Evolutionary conservation across 2,329 filamentous ascomycete genomes (phyloP).

Genomic region (Elsinoe necatrix): DNA sequence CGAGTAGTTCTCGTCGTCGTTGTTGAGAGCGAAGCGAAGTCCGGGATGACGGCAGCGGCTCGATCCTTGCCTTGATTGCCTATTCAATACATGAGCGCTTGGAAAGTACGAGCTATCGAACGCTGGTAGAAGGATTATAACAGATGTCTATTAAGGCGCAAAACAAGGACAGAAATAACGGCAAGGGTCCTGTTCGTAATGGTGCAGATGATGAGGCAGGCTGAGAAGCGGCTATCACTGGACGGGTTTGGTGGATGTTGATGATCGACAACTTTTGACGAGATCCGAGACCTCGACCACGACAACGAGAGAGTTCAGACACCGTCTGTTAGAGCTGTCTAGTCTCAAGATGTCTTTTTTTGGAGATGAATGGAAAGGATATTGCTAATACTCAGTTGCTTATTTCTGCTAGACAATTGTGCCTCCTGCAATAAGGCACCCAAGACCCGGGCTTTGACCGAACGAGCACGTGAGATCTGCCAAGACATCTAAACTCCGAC

Average conservation of each 20-base stretch:
- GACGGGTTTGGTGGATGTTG: neutral
- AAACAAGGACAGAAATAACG: neutral
- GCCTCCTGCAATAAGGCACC: neutral
- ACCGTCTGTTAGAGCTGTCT: neutral
- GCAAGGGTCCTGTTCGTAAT: slow-evolving; percentile 6
- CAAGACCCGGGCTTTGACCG: neutral
- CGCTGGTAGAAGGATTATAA: neutral
- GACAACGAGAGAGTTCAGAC: neutral
- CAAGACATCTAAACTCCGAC: slow-evolving; percentile 11
- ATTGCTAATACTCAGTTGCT: neutral
- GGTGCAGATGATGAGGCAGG: slow-evolving; percentile 4
- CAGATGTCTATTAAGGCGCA: neutral
- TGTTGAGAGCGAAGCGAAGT: slow-evolving; percentile 1
- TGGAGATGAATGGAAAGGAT: neutral
- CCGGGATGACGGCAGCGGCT: slow-evolving; percentile 12
- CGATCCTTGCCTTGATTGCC: slow-evolving; percentile 4
- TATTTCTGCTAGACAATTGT: neutral
- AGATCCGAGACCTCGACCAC: slow-evolving; percentile 2
- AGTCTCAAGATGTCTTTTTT: neutral
- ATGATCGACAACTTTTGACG: slow-evolving; percentile 1
- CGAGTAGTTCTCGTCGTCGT: neutral
- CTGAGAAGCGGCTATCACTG: slow-evolving; percentile 3
- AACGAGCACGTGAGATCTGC: slow-evolving; percentile 11
- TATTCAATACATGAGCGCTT: neutral
- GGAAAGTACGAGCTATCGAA: neutral